Evolutionary conservation across 2,329 filamentous ascomycete genomes (phyloP).

Genomic region (Penicillium crustosum): DNA sequence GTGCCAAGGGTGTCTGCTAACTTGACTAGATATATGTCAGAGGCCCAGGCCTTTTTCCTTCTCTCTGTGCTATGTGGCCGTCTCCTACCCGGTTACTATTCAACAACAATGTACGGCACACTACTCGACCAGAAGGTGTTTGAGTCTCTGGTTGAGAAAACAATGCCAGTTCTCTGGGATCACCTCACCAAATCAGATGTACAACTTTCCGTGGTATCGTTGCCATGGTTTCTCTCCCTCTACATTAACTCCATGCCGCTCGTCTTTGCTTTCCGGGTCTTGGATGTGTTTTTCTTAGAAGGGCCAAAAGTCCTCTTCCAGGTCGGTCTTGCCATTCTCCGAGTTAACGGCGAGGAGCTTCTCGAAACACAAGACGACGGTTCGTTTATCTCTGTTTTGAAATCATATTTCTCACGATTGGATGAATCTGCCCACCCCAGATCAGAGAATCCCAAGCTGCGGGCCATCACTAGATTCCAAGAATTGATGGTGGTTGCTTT

Average conservation of each 20-base stretch:
- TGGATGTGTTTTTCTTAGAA: constrained; percentile 98
- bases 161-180: constrained; percentile 97
- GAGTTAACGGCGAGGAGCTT: constrained; percentile 95
- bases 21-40: constrained; percentile 78
- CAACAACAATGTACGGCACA: constrained; percentile 98
- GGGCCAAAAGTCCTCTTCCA: constrained; percentile 97
- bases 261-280: constrained; percentile 91
- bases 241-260: constrained; percentile 99
- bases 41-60: constrained; percentile 91
- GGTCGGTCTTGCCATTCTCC: constrained; percentile 90
- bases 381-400: constrained; percentile 93
- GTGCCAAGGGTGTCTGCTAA: constrained; percentile 18
- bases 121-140: constrained; percentile 96
- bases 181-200: constrained; percentile 97
- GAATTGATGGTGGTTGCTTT: constrained; percentile 99
- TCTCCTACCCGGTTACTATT: constrained; percentile 93
- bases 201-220: constrained; percentile 91
- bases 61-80: constrained; percentile 90
- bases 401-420: constrained; percentile 87
- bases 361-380: constrained; percentile 92
- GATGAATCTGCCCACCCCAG: constrained; percentile 95
- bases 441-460: constrained; percentile 90
- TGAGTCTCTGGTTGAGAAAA: constrained; percentile 96
- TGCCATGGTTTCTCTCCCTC: constrained; percentile 96
- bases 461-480: constrained; percentile 92